Base-by-base conservation (phyloP, 495 filamentous ascomycete species). In the Penicillium argentinense region DNA sequence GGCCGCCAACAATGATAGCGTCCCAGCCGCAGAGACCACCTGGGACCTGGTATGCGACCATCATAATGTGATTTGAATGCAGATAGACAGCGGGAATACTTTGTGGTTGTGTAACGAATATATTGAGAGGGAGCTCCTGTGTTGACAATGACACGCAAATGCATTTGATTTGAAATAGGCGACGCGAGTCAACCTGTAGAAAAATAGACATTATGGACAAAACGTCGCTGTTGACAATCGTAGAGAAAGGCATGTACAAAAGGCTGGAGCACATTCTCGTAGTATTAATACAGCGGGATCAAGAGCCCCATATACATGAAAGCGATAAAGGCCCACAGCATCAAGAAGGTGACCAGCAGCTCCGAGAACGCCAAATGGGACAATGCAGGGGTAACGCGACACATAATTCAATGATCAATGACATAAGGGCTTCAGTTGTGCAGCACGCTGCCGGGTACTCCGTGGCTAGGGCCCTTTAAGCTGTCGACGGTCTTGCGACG, bases 401-500 rank as follows among this genome's bases (percentile, higher is more conserved):
- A 46, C 36, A 40, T 53, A 14, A 42, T 11, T 38, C 49, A 48
- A 42, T n/a, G n/a, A 37, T 49, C 51, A n/a, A n/a, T n/a, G n/a
- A n/a, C 41, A 53, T 62, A 42, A 34, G 29, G 39, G 33, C 39
- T 43, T 56, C 24, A 56, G 14, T 56, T 63, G 48, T 68, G 68
- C n/a, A 73, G 53, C 23, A 73, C 69, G 47, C 67, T 71, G 49
- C 66, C 64, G 21, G 69, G 51, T 13, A 73, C 67, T 4, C 62
- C 63, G 27, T 73, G 69, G 29, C 64, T 71, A 6, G 61, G 57
- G n/a, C 66, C 61, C 42, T 71, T 73, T 12, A 73, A 57, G 29
- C 63, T 64, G 25, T 72, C 69, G n/a, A 69, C 62, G 8, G 69
- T 70, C 57, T 69, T 71, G 39, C 65, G 59, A 41, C 67, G 69